A percentile compares a stretch with the other conserved stretches of the same genome.
Conservation (phyloP, 108 stramenopile genomes). For the Seminavis robusta region DNA sequence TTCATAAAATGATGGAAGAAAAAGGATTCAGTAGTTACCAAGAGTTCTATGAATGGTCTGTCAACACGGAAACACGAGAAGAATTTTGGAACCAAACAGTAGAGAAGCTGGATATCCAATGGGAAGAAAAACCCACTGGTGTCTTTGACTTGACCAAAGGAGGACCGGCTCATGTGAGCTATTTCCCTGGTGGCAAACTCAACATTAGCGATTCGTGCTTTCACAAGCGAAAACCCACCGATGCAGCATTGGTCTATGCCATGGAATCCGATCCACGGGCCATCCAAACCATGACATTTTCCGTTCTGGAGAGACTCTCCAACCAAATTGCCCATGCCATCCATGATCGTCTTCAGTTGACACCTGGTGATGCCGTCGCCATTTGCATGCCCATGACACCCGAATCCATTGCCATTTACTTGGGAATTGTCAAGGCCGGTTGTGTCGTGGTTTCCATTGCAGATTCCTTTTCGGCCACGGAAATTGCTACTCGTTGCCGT, state of each 20-base stretch:
- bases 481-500: slow-evolving; percentile 32
- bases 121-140: slow-evolving; percentile 17
- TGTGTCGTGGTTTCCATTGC: slow-evolving; percentile 32
- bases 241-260: slow-evolving; percentile 24
- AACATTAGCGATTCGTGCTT: slow-evolving; percentile 37
- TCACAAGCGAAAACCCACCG: slow-evolving; percentile 6
- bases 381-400: slow-evolving; percentile 47
- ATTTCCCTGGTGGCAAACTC: slow-evolving; percentile 29
- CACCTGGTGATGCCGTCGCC: slow-evolving; percentile 22
- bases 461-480: slow-evolving; percentile 27
- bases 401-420: slow-evolving; percentile 30
- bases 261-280: slow-evolving; percentile 20
- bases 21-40: slow-evolving; percentile 18
- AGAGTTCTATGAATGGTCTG: slow-evolving; percentile 31
- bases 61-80: slow-evolving; percentile 16
- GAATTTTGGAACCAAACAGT: slow-evolving; percentile 32
- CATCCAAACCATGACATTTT: slow-evolving; percentile 9
- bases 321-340: slow-evolving; percentile 35
- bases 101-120: slow-evolving; percentile 16
- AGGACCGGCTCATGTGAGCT: slow-evolving; percentile 13
- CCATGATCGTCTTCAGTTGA: not conserved
- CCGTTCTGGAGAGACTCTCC: slow-evolving; percentile 11
- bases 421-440: slow-evolving; percentile 32
- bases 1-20: slow-evolving; percentile 21
- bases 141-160: slow-evolving; percentile 1